Conservation (phyloP, 192 early-diverging fungal genomes). For the Lobosporangium transversale region DNA sequence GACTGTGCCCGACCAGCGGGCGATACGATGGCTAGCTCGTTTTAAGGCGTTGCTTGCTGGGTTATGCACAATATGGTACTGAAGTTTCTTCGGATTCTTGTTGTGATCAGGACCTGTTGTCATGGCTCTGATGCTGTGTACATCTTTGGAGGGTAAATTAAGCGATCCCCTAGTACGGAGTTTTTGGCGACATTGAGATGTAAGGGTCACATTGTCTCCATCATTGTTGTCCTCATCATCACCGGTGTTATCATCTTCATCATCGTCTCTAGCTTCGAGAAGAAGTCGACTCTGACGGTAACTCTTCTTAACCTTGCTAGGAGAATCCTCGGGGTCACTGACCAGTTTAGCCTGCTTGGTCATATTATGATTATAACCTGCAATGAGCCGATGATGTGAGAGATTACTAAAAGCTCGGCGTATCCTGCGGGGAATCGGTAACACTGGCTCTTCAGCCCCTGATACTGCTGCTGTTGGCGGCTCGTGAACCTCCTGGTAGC, state of each 20-base stretch:
- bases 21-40: not conserved
- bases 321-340: not conserved
- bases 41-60: not conserved
- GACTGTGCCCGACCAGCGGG: not conserved
- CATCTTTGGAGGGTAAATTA: too few species aligned
- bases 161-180: too few species aligned
- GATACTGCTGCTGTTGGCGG: too few species aligned
- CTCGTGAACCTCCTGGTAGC: too few species aligned
- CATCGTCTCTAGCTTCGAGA: not conserved
- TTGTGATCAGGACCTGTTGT: slow-evolving; percentile 4
- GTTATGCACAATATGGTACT: not conserved
- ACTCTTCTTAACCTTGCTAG: not conserved
- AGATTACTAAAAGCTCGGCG: slow-evolving; percentile 12
- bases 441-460: too few species aligned
- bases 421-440: too few species aligned
- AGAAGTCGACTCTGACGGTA: not conserved
- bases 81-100: slow-evolving; percentile 11
- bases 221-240: not conserved
- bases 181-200: too few species aligned
- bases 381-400: not conserved
- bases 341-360: not conserved
- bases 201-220: too few species aligned
- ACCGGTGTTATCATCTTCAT: not conserved
- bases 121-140: too few species aligned
- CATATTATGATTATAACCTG: slow-evolving; percentile 1